Percentiles rank a stretch among this genome's conserved stretches.
Conservation (phyloP, 148 eudicot species). For the Heliosperma pusillum region DNA sequence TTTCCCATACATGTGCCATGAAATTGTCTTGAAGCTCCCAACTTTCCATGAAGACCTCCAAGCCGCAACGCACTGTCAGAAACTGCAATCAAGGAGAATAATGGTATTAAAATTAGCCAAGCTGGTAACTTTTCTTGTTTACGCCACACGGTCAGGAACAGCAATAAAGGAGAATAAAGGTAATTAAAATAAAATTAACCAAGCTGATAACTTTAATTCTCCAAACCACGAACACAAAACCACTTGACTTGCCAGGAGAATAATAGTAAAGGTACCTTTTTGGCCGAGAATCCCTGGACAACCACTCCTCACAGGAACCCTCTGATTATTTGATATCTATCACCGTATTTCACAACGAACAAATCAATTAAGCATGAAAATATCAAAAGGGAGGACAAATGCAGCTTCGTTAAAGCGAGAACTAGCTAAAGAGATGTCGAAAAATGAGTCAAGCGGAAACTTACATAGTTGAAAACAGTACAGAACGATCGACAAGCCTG, state of each 20-base stretch:
- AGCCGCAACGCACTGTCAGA: slow-evolving; percentile 29
- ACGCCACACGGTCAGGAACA: slow-evolving; percentile 19
- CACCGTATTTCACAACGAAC: not conserved
- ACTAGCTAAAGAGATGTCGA: not conserved
- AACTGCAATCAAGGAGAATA: slow-evolving; percentile 25
- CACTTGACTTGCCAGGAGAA: too few relatives aligned
- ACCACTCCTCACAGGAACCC: slow-evolving; percentile 5
- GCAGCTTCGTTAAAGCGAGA: not conserved
- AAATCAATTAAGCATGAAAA: not conserved
- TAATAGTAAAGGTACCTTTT: not conserved
- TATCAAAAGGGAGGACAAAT: not conserved
- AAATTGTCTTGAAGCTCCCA: slow-evolving; percentile 43
- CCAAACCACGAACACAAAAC: too few relatives aligned
- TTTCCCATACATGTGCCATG: slow-evolving; percentile 66
- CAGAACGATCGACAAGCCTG: slow-evolving; percentile 8
- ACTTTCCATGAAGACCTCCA: slow-evolving; percentile 31
- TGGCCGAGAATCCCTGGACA: not conserved
- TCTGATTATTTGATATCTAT: slow-evolving; percentile 5
- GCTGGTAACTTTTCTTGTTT: not conserved
- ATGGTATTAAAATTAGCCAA: not conserved
- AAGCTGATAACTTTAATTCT: not conserved
- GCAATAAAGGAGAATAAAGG: slow-evolving; percentile 16
- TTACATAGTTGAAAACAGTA: slow-evolving; percentile 16
- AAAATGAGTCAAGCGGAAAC: not conserved
- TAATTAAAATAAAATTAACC: not conserved